phyloP scores from a whole-genome alignment of 768 basidiomycete species.

The Floccularia luteovirens region DNA sequence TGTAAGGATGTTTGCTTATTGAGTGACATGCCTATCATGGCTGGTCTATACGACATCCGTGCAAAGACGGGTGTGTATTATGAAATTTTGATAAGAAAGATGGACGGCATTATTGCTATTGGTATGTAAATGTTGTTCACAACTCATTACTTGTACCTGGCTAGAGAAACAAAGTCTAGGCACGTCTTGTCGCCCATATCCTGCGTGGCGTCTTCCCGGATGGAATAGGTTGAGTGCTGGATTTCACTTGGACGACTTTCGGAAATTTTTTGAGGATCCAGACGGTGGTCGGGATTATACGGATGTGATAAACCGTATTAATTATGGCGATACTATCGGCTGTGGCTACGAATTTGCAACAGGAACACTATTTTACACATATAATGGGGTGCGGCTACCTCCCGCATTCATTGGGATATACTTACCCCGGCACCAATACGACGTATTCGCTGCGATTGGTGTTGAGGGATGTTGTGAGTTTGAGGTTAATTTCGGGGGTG shows the following conservation, averaged over 20 bases:
- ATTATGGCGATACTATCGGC: constrained; percentile 46
- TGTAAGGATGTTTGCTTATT: constrained; percentile 48
- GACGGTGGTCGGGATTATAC: constrained; percentile 57
- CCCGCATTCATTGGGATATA: constrained; percentile 55
- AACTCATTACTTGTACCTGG: neutral
- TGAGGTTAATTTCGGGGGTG: constrained; percentile 61
- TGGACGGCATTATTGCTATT: constrained; percentile 55
- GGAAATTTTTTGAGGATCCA: constrained; percentile 67
- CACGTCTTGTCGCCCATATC: constrained; percentile 59
- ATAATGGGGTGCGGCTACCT: constrained; percentile 49
- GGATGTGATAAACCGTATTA: constrained; percentile 20
- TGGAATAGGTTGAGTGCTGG: constrained; percentile 65
- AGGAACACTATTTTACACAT: constrained; percentile 54
- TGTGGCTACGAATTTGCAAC: constrained; percentile 55
- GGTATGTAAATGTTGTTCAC: constrained; percentile 27
- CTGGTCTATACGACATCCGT: constrained; percentile 50
- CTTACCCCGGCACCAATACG: constrained; percentile 37
- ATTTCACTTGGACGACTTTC: constrained; percentile 62
- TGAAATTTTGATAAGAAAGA: constrained; percentile 46
- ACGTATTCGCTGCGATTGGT: constrained; percentile 62
- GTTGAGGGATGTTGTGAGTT: constrained; percentile 45
- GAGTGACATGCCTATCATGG: constrained; percentile 53
- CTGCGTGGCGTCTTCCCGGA: constrained; percentile 57
- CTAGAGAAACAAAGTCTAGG: constrained; percentile 34
- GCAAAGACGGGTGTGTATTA: constrained; percentile 56